Base-by-base conservation (phyloP, 306 rosid genomes). In the Inga oerstediana region DNA sequence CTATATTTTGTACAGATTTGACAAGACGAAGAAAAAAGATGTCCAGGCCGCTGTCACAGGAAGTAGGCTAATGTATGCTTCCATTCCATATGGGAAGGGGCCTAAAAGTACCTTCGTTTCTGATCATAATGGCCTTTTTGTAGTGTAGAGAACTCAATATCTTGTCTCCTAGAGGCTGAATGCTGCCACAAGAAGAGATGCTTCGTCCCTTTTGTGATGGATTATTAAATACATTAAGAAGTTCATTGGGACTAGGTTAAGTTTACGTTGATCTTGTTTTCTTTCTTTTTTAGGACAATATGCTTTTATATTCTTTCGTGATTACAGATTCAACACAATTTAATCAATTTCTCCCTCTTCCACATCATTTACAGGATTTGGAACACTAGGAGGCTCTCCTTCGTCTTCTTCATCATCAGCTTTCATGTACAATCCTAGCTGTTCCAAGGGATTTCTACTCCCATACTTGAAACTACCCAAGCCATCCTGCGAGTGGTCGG, bases 291-390 rank as follows among this genome's bases (percentile, higher is more conserved):
- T 62, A 22, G 65, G 30, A 13, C 35, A 62, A 62, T 24, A 62
- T 78, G 65, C 79, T 83, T 44, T 56, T 65, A 51, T 45, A 30
- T 72, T 80, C 56, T 72, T 67, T 68, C 62, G 22, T 12, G 68
- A 72, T 74, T 27, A 84, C 85, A 84, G 56, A 64, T 71, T 81
- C 67, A 68, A 77, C 58, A 68, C 27, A 74, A 75, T 71, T 85
- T 86, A 91, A 82, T 89, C 95, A 71, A 94, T 92, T 85, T 94
- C 98, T 79, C 97, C 98, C 90, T 91, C 98, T 84, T 92, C 97
- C 35, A 90, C 88, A 83, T 93, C 97, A 79, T 91, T 88, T 64
- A 92, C 84, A 82, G 89, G 81, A 76, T 89, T 83, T 17, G 92
- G 89, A 67, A 35, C 72, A 30, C 69, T 35, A 10, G 83, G 85